These are phyloP conservation scores for Solanum peruvianum DNA, from an alignment of 257 asterid genomes.

Conservation along the genomic window DNA sequence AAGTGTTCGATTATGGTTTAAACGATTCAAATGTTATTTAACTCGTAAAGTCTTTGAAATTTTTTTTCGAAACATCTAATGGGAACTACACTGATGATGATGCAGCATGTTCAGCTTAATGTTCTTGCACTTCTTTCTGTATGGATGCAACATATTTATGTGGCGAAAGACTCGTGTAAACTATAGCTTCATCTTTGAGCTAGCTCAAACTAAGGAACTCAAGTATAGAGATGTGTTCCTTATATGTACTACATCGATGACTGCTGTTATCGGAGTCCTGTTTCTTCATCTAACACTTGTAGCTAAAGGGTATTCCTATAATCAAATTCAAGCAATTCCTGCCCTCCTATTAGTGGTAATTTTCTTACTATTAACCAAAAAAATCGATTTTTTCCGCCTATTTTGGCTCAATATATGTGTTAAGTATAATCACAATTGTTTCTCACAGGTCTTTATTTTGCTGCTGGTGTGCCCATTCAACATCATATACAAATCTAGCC, in stretches of 20 bases:
- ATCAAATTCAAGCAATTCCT: constrained; percentile 63
- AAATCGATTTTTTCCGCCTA: neutral
- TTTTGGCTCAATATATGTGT: neutral
- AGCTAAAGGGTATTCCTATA: constrained; percentile 53
- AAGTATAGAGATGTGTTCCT: constrained; percentile 69
- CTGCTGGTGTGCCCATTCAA: constrained; percentile 67
- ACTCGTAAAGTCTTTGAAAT: neutral
- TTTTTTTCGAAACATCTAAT: neutral
- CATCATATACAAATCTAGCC: constrained; percentile 71
- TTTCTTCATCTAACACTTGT: constrained; percentile 64
- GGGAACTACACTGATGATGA: neutral
- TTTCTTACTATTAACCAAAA: neutral
- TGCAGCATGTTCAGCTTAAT: constrained; percentile 89
- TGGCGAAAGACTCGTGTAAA: constrained; percentile 82
- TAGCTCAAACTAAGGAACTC: constrained; percentile 49
- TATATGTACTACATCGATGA: constrained; percentile 67
- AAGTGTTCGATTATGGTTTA: constrained; percentile 6
- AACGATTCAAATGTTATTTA: no score
- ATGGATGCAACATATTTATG: constrained; percentile 87
- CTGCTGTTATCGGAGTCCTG: constrained; percentile 54
- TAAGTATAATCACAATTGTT: neutral
- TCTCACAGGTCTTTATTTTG: constrained; percentile 30
- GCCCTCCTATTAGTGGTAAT: constrained; percentile 67
- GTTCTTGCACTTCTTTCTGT: constrained; percentile 71
- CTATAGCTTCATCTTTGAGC: constrained; percentile 79